These are phyloP conservation scores for Gastrolobium bilobum DNA, from an alignment of 306 rosid species.

Conservation along the genomic window DNA sequence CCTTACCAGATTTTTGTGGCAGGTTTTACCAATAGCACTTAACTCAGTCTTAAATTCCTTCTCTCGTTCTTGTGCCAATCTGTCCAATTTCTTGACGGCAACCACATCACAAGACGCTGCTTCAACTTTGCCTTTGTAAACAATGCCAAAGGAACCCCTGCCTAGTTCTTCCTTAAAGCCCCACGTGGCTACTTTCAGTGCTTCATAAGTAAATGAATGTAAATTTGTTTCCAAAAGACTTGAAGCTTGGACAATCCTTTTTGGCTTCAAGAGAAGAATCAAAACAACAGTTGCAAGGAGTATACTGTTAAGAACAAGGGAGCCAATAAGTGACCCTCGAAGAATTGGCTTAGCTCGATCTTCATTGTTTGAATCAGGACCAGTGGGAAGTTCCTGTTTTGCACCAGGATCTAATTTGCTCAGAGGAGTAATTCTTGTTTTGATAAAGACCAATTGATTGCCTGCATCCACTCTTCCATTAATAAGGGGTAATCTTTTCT, in stretches of 20 bases:
- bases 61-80: conserved; percentile 56
- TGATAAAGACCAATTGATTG: neutral
- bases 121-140: conserved; percentile 54
- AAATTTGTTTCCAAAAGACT: conserved; percentile 51
- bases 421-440: conserved; percentile 41
- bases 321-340: conserved; percentile 49
- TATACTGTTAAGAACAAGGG: conserved; percentile 37
- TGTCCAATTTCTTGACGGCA: conserved; percentile 59
- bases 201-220: conserved; percentile 46
- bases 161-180: conserved; percentile 53
- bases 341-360: neutral
- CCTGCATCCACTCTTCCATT: conserved; percentile 46
- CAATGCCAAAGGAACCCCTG: conserved; percentile 61
- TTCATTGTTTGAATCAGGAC: neutral
- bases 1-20: conserved; percentile 58
- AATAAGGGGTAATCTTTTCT: conserved; percentile 52
- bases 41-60: conserved; percentile 57
- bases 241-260: conserved; percentile 33
- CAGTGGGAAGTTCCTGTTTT: neutral
- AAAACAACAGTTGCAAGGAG: conserved; percentile 39
- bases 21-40: conserved; percentile 55
- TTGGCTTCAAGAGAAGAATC: conserved; percentile 28
- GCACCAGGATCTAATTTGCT: neutral
- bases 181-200: conserved; percentile 50
- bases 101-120: conserved; percentile 28